Percentiles rank a stretch among this genome's conserved stretches.
Conservation (phyloP, 148 eudicot genomes). For the Pouteria glomerata region DNA sequence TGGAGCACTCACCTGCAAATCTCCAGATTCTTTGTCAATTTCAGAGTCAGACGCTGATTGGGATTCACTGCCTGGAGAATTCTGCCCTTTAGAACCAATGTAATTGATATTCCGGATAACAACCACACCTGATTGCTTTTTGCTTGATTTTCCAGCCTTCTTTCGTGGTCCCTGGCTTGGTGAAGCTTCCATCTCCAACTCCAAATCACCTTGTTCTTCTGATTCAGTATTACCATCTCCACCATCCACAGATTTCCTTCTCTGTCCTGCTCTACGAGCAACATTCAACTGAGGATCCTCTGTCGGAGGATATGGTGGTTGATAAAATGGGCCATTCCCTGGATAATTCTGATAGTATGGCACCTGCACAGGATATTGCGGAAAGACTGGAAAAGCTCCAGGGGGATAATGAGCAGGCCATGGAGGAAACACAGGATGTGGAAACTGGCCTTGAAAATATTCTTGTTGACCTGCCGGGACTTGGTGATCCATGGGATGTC, state of each 20-base stretch:
- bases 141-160: conserved; percentile 46
- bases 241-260: conserved; percentile 54
- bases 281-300: conserved; percentile 41
- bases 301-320: conserved; percentile 48
- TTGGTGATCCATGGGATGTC: conserved; percentile 30
- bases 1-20: conserved; percentile 13
- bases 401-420: conserved; percentile 82
- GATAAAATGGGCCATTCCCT: conserved; percentile 54
- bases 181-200: conserved; percentile 36
- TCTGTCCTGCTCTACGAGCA: conserved; percentile 38
- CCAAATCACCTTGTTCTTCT: conserved; percentile 36
- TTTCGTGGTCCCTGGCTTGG: conserved; percentile 26
- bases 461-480: conserved; percentile 44
- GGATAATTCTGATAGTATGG: conserved; percentile 74
- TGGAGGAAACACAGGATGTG: conserved; percentile 66
- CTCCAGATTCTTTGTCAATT: conserved; percentile 27
- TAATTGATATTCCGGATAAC: conserved; percentile 87
- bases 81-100: conserved; percentile 52
- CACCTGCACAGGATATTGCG: conserved; percentile 71
- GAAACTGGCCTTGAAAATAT: conserved; percentile 54
- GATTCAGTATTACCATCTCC: conserved; percentile 44
- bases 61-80: conserved; percentile 41
- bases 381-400: conserved; percentile 59
- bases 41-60: conserved; percentile 53
- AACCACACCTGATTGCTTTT: conserved; percentile 58